Base-by-base conservation (phyloP, 2,329 filamentous ascomycete species). In the Dactylonectria macrodidyma region DNA sequence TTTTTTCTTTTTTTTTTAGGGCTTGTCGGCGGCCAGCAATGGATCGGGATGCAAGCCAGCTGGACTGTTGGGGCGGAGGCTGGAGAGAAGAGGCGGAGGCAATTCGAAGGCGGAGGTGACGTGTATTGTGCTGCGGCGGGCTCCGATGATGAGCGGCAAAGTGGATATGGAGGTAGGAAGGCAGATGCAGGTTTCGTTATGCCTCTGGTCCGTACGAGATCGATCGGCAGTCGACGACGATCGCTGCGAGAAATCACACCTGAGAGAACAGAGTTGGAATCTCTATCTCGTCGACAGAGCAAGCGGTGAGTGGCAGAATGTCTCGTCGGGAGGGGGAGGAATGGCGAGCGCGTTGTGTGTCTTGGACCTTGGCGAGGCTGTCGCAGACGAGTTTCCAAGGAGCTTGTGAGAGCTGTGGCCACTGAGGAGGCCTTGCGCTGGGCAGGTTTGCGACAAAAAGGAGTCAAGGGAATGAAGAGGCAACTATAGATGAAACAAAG, bases 41-140 rank as follows among this genome's bases (percentile, higher is more conserved):
- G 50, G 50, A 30, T 33, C 26, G 50, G 46, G 19, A 47, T 44
- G 11, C 6, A 12, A 19, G 41, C 9, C 46, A 47, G 19, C 46
- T 24, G 46, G 46, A 47, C 19, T 9, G 46, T 26, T 30, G 26
- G 30, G 22, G 16, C 4, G 50, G 50, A 52, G 30, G 50, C 16
- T 26, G 48, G 33, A 10, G 26, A 30, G 46, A 14, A 48, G 30
- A 62, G 22, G 48, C 47, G 52, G 44, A 51, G 24, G 19, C 19
- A 11, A 48, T 46, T 47, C 48, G 47, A 48, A 48, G 30, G 55
- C 51, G 48, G 48, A 64, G 54, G 47, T 65, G 62, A 65, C 62
- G 62, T 59, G 62, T 47, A 64, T 50, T 50, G 16, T 59, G 62
- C 52, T 19, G 52, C 44, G 60, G 60, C 60, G 60, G 54, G 33